Evolutionary conservation across 768 basidiomycete genomes (phyloP).

Genomic region (Agrocybe praecox): DNA sequence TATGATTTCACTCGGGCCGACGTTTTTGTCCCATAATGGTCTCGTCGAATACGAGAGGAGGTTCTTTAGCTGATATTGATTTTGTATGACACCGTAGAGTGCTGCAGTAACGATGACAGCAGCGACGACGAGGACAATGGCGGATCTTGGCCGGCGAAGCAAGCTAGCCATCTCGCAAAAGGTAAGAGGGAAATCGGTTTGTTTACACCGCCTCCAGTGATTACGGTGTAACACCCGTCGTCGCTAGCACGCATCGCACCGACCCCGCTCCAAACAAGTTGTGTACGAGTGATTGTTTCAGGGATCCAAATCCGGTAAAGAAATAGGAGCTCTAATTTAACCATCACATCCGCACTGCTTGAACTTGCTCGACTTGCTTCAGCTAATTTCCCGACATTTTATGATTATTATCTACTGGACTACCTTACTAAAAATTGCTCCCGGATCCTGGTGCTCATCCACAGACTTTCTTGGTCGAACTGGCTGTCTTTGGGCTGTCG

Average conservation of each 20-base stretch:
- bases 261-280: neutral
- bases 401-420: too few species aligned
- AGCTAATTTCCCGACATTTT: too few species aligned
- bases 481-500: too few species aligned
- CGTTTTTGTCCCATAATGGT: slow-evolving; percentile 59
- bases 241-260: neutral
- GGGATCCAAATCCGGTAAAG: neutral
- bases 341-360: too few species aligned
- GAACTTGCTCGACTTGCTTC: too few species aligned
- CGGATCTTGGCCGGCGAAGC: slow-evolving; percentile 24
- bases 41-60: slow-evolving; percentile 57
- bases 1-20: slow-evolving; percentile 48
- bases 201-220: neutral
- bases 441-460: too few species aligned
- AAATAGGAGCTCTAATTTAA: neutral
- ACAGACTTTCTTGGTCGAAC: too few species aligned
- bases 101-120: slow-evolving; percentile 29
- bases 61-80: slow-evolving; percentile 54
- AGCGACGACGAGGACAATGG: slow-evolving; percentile 33
- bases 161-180: slow-evolving; percentile 8
- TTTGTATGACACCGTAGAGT: slow-evolving; percentile 38
- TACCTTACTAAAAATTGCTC: too few species aligned
- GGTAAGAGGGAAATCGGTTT: neutral
- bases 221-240: neutral
- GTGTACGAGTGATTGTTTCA: neutral